Evolutionary conservation across 164 flowering plant genomes (phyloP).

Genomic region (Liquidambar formosana): DNA sequence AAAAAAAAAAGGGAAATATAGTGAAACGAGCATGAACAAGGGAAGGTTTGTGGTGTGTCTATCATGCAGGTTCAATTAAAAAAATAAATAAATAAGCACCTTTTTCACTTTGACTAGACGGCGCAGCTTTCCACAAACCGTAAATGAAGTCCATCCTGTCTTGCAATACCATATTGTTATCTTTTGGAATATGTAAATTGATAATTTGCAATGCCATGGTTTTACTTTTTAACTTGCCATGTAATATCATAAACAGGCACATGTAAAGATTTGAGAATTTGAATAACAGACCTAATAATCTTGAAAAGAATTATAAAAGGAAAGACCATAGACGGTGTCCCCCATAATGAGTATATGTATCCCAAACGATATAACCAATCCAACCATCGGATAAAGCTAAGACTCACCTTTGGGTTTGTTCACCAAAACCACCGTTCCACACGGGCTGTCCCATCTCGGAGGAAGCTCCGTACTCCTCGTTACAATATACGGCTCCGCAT

Average conservation of each 20-base stretch:
- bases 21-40: neutral
- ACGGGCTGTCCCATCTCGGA: slow-evolving; percentile 78
- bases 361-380: too few relatives aligned
- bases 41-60: neutral
- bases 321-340: neutral
- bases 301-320: neutral
- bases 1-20: neutral
- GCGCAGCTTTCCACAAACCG: slow-evolving; percentile 96
- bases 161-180: slow-evolving; percentile 14
- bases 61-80: neutral
- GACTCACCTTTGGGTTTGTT: slow-evolving; percentile 91
- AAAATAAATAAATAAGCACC: slow-evolving; percentile 39
- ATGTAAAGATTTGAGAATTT: neutral
- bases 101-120: slow-evolving; percentile 88
- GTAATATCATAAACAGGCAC: slow-evolving; percentile 5
- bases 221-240: neutral
- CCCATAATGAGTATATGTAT: neutral
- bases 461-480: slow-evolving; percentile 74
- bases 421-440: slow-evolving; percentile 80
- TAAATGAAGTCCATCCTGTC: slow-evolving; percentile 98
- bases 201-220: neutral
- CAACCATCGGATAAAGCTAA: too few relatives aligned
- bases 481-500: slow-evolving; percentile 67
- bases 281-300: neutral
- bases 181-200: neutral